Evolutionary conservation across 352 stramenopile genomes (phyloP).

Genomic region (Phytophthora podocarpi): DNA sequence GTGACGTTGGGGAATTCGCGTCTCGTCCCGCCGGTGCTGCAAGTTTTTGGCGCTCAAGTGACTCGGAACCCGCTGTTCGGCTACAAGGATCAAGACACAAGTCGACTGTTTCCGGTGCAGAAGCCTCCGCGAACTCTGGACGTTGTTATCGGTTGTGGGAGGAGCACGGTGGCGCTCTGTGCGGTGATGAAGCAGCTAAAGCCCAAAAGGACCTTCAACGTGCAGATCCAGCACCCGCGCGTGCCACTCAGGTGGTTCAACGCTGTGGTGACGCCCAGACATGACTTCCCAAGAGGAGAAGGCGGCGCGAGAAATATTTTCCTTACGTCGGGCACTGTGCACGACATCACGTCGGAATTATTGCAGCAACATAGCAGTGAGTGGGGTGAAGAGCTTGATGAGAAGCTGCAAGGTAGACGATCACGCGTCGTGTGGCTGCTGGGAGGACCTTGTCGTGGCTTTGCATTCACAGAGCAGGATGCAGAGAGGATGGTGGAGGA

Average conservation of each 20-base stretch:
- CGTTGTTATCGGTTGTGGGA: slow-evolving; percentile 74
- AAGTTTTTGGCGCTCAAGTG: slow-evolving; percentile 42
- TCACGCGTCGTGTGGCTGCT: slow-evolving; percentile 57
- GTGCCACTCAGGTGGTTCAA: slow-evolving; percentile 60
- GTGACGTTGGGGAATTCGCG: slow-evolving; percentile 39
- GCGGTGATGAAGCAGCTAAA: slow-evolving; percentile 48
- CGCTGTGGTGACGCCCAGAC: slow-evolving; percentile 60
- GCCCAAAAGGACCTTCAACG: slow-evolving; percentile 49
- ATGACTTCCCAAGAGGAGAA: slow-evolving; percentile 46
- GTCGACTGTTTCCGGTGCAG: slow-evolving; percentile 1
- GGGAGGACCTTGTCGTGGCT: slow-evolving; percentile 70
- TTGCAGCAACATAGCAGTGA: slow-evolving; percentile 31
- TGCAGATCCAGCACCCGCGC: slow-evolving; percentile 82
- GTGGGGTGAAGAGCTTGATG: slow-evolving; percentile 29
- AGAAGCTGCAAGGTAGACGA: slow-evolving; percentile 25
- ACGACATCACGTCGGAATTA: slow-evolving; percentile 36
- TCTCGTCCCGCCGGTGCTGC: slow-evolving; percentile 47
- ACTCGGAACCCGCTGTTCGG: slow-evolving; percentile 54
- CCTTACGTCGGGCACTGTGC: slow-evolving; percentile 61
- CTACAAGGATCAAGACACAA: slow-evolving; percentile 31
- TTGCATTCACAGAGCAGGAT: slow-evolving; percentile 46
- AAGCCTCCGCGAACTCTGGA: slow-evolving; percentile 11
- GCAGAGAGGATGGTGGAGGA: slow-evolving; percentile 46
- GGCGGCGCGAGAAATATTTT: slow-evolving; percentile 34
- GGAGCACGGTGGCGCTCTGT: slow-evolving; percentile 69